Conservation (phyloP, 768 basidiomycete species). For the Lyophyllum decastes region DNA sequence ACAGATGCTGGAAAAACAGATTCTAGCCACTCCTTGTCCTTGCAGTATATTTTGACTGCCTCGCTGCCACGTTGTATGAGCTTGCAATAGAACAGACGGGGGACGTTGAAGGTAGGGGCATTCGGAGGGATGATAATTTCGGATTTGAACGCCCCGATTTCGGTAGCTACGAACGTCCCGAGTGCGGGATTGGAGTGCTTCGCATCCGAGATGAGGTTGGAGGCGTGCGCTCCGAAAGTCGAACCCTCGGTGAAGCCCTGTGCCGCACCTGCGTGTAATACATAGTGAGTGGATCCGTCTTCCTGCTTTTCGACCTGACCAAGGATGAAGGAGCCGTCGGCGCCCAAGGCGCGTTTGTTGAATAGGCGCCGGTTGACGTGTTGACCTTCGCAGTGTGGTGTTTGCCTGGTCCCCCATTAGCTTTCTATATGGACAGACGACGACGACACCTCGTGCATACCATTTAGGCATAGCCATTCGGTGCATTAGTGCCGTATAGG, state of each 20-base stretch:
- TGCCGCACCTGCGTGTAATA: slow-evolving; percentile 29
- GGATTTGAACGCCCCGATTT: slow-evolving; percentile 24
- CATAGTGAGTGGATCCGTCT: slow-evolving; percentile 10
- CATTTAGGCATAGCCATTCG: slow-evolving; percentile 27
- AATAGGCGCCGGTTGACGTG: slow-evolving; percentile 33
- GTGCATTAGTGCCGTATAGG: slow-evolving; percentile 35
- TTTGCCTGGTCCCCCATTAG: slow-evolving; percentile 24
- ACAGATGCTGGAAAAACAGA: slow-evolving; percentile 18
- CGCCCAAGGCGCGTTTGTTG: slow-evolving; percentile 26
- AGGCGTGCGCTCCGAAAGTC: slow-evolving; percentile 23
- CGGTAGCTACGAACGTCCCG: slow-evolving; percentile 20
- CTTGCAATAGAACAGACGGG: slow-evolving; percentile 26
- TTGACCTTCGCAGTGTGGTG: slow-evolving; percentile 36
- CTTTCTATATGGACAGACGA: neutral
- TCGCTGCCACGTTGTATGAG: slow-evolving; percentile 16
- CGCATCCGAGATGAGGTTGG: slow-evolving; percentile 20
- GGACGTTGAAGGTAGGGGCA: slow-evolving; percentile 9
- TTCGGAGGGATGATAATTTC: slow-evolving; percentile 9
- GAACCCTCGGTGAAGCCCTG: slow-evolving; percentile 33
- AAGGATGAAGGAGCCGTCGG: slow-evolving; percentile 29
- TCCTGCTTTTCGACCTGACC: slow-evolving; percentile 14
- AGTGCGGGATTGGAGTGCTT: slow-evolving; percentile 22
- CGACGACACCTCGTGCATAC: slow-evolving; percentile 15
- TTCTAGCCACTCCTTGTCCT: slow-evolving; percentile 27
- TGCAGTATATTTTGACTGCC: slow-evolving; percentile 24